phyloP scores from a whole-genome alignment of 2,329 filamentous ascomycete genomes.

The Fusarium temperatum region DNA sequence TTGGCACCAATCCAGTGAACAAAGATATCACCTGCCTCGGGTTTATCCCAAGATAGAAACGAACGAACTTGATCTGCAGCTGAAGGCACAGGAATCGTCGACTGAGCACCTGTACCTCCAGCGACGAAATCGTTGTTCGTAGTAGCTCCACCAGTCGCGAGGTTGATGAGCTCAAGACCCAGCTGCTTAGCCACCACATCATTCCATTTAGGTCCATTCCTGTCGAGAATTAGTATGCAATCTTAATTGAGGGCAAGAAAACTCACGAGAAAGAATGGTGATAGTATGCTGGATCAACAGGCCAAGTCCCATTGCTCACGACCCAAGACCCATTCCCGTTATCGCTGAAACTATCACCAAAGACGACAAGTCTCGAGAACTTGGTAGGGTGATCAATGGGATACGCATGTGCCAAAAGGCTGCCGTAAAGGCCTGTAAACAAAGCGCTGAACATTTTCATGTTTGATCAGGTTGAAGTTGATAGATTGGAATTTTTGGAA shows the following conservation, averaged over 20 bases:
- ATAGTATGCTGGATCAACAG: constrained; percentile 27
- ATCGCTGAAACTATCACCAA: constrained; percentile 33
- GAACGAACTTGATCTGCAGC: constrained; percentile 15
- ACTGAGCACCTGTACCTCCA: constrained; percentile 18
- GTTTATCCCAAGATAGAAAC: constrained; percentile 6
- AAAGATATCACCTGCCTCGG: constrained; percentile 1
- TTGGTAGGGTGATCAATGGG: background rate
- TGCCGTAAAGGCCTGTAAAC: background rate
- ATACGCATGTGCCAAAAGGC: background rate
- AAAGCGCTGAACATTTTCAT: background rate
- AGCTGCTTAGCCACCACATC: constrained; percentile 8
- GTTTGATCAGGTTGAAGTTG: background rate
- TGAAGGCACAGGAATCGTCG: constrained; percentile 18
- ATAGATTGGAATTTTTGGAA: background rate
- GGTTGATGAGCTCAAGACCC: constrained; percentile 17
- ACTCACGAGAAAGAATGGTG: constrained; percentile 24
- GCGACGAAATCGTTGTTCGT: constrained; percentile 21
- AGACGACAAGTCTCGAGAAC: constrained; percentile 13
- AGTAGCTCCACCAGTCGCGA: constrained; percentile 23
- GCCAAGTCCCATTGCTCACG: constrained; percentile 27
- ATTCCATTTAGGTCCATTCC: constrained; percentile 24
- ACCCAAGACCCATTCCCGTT: constrained; percentile 32
- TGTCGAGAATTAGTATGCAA: background rate
- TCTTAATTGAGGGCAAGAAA: rapidly evolving
- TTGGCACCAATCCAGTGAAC: constrained; percentile 30